Percentiles rank a stretch among this genome's conserved stretches.
Evolutionary conservation across 2,329 filamentous ascomycete species (phyloP).

Genomic region (Aspergillus vadensis): DNA sequence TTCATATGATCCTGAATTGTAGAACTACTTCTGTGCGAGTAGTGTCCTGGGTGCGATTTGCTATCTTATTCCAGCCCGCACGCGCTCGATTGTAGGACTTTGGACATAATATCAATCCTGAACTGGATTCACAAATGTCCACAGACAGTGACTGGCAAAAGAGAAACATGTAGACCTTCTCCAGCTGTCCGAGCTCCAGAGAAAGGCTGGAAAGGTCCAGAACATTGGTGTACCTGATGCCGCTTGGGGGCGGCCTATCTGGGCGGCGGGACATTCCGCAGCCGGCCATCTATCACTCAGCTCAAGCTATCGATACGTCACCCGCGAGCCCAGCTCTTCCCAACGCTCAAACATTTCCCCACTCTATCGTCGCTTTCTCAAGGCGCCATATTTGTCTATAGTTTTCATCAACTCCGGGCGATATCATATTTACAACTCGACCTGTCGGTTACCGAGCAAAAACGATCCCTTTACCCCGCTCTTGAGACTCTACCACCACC

Average conservation of each 20-base stretch:
- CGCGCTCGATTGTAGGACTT: no score
- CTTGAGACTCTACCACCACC: not conserved
- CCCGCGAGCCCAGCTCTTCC: conserved; percentile 24
- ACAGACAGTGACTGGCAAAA: no score
- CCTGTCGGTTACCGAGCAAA: not conserved
- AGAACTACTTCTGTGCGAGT: no score
- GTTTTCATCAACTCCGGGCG: not conserved
- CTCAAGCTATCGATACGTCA: conserved; percentile 29
- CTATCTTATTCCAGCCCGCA: no score
- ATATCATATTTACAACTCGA: not conserved
- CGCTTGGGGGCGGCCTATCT: not conserved
- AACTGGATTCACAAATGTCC: no score
- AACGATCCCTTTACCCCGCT: conserved; percentile 2
- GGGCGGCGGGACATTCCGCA: conserved; percentile 16
- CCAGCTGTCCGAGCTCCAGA: not conserved
- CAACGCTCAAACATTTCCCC: conserved; percentile 4
- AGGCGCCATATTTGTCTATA: no score
- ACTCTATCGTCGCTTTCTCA: not conserved
- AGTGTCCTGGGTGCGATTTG: no score
- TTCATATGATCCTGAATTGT: no score
- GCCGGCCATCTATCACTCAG: conserved; percentile 22
- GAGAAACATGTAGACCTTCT: no score
- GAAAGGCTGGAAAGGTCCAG: not conserved
- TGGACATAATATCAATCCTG: no score
- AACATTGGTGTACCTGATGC: not conserved